phyloP scores from a whole-genome alignment of 2,329 filamentous ascomycete genomes.

The Aspergillus jensenii region DNA sequence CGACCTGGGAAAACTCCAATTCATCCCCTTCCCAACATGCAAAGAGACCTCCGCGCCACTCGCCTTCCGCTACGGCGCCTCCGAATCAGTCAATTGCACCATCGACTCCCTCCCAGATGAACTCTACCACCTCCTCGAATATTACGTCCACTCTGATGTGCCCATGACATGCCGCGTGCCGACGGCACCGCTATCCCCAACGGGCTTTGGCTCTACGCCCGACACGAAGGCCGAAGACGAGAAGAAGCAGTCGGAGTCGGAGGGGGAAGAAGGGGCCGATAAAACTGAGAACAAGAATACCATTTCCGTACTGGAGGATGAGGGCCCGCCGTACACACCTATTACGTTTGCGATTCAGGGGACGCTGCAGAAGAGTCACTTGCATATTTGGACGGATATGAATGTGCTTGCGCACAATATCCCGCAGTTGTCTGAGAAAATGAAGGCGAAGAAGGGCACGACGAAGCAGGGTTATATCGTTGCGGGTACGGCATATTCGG shows the following conservation, averaged over 20 bases:
- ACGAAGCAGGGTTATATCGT: conserved; percentile 71
- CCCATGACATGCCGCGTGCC: conserved; percentile 89
- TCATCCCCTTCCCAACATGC: conserved; percentile 86
- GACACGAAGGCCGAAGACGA: conserved; percentile 22
- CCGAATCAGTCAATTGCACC: conserved; percentile 60
- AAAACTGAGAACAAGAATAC: conserved; percentile 45
- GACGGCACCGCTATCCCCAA: conserved; percentile 61
- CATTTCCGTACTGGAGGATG: conserved; percentile 24
- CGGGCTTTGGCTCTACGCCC: conserved; percentile 22
- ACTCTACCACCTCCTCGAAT: conserved; percentile 63
- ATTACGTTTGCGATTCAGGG: conserved; percentile 86
- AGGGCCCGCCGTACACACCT: conserved; percentile 58
- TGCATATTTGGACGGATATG: conserved; percentile 86
- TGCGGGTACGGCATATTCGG: conserved; percentile 82
- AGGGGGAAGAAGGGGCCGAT: conserved; percentile 25
- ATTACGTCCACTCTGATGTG: conserved; percentile 95
- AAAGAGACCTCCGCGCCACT: conserved; percentile 82
- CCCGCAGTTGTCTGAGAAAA: conserved; percentile 11
- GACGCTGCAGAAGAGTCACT: conserved; percentile 81
- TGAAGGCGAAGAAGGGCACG: conserved; percentile 48
- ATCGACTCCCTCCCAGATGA: conserved; percentile 53
- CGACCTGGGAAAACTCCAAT: conserved; percentile 77
- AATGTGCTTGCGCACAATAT: conserved; percentile 78
- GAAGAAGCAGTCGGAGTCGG: neutral
- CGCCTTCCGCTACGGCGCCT: conserved; percentile 78